Evolutionary conservation across 805 yeast genomes (phyloP), one percentile per base, ranked within the genome.

Genomic region (Metschnikowia proteae): DNA sequence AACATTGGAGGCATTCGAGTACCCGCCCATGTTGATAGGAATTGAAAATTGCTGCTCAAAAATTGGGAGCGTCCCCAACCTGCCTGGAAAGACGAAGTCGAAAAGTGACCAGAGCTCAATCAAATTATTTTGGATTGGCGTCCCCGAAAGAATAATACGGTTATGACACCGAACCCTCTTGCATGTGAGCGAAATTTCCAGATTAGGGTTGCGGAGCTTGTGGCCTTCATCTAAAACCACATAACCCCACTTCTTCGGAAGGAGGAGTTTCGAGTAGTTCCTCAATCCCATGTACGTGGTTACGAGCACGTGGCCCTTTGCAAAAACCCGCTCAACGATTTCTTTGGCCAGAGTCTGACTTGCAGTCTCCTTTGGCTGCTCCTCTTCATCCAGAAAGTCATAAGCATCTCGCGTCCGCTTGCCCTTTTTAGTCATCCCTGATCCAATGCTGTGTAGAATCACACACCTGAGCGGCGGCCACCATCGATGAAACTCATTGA

Each of bases 1-100:
- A 3, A 94, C 80, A 63, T 94, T 94, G 1, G 95, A 83, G 0
- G 99, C 98, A 70, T 92, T 94, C 1, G 99, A 96, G 67, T 94
- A 94, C 0, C 99, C 99, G n/a, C 99, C 99, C 63, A 88, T 77
- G 60, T 90, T 92, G 39, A 94, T 94, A 0, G 99, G 99, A 5
- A 84, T 74, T 2, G 96, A 86, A 64, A 94, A 94, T 63, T 94
- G 97, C 46, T 80, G 86, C 65, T 91, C 96, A 59, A 94, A 94
- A 0, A 94, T 92, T 0, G 99, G 99, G 25, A 94, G 70, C 0
- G 99, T 94, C 0, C 99, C 99, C 23, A 94, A 68, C 52, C 96
- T 73, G 0, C 99, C 99, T 0, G 99, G 99, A 60, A 86, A 91
- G 2, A 91, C 86, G 68, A 94, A 94, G 60, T 94, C 99, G 69